phyloP scores from a whole-genome alignment of 768 basidiomycete genomes.

The Collybia mongolica region DNA sequence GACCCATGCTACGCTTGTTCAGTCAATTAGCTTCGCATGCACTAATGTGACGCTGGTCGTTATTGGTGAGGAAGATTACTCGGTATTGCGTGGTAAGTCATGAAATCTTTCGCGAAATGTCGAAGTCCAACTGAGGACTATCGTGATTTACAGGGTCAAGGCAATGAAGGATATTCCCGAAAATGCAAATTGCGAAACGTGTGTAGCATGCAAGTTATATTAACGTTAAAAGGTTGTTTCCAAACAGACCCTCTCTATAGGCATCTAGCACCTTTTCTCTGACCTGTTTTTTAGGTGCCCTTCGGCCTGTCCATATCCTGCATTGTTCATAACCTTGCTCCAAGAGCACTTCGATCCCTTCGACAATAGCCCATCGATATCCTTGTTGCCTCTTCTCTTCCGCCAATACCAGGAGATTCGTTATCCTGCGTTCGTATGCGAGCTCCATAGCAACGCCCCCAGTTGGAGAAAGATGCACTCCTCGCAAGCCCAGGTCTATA shows the following conservation, averaged over 20 bases:
- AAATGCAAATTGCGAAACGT: no score
- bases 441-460: constrained; percentile 63
- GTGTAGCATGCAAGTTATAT: no score
- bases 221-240: neutral
- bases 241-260: constrained; percentile 23
- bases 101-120: no score
- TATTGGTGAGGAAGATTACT: constrained; percentile 4
- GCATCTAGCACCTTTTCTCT: constrained; percentile 41
- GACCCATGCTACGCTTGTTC: neutral
- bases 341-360: constrained; percentile 65
- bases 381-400: constrained; percentile 26
- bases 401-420: constrained; percentile 61
- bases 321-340: constrained; percentile 71
- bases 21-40: constrained; percentile 10
- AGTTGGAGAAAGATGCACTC: constrained; percentile 35
- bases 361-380: constrained; percentile 50
- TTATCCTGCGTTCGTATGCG: constrained; percentile 70
- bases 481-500: constrained; percentile 41
- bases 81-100: no score
- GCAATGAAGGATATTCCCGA: no score
- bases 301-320: constrained; percentile 57
- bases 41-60: constrained; percentile 6
- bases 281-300: constrained; percentile 41
- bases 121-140: no score
- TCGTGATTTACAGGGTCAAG: no score